phyloP scores from a whole-genome alignment of 805 yeast genomes.

The Cyberlindnera japonica region DNA sequence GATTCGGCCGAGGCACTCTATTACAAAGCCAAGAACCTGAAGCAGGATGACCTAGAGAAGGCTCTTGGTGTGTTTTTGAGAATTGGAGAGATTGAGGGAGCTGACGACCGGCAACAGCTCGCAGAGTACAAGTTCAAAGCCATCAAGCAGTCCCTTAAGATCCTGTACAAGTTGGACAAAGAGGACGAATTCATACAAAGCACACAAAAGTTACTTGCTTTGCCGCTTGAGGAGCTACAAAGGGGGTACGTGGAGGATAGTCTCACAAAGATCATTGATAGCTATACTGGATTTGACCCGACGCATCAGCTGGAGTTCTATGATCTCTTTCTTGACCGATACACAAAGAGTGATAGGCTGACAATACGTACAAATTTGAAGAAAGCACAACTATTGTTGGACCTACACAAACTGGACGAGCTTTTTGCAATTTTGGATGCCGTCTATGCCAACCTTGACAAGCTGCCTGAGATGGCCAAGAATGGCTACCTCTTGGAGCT shows the following conservation, averaged over 20 bases:
- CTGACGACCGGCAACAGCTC: conserved; percentile 32
- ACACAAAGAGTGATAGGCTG: conserved; percentile 36
- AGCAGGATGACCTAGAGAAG: conserved; percentile 25
- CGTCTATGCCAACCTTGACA: conserved; percentile 38
- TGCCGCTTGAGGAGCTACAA: conserved; percentile 17
- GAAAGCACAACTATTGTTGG: conserved; percentile 36
- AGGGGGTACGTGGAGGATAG: conserved; percentile 31
- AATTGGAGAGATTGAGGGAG: conserved; percentile 32
- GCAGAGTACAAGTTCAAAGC: conserved; percentile 26
- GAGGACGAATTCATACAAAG: conserved; percentile 10
- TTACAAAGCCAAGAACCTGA: conserved; percentile 25
- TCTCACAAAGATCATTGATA: conserved; percentile 38
- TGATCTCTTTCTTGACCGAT: conserved; percentile 27
- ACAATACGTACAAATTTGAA: conserved; percentile 47
- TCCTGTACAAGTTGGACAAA: conserved; percentile 20
- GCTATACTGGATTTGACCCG: conserved; percentile 23
- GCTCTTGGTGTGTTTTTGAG: conserved; percentile 17
- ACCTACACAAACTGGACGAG: conserved; percentile 27
- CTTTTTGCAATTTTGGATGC: conserved; percentile 34
- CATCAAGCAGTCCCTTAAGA: conserved; percentile 24
- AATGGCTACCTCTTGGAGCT: conserved; percentile 55
- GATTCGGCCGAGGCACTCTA: conserved; percentile 30
- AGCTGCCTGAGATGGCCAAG: conserved; percentile 39
- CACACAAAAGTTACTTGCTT: conserved; percentile 10
- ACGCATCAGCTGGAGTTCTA: conserved; percentile 28